These are phyloP conservation scores for Dendrothele bispora DNA, from an alignment of 768 basidiomycete genomes.

Conservation along the genomic window DNA sequence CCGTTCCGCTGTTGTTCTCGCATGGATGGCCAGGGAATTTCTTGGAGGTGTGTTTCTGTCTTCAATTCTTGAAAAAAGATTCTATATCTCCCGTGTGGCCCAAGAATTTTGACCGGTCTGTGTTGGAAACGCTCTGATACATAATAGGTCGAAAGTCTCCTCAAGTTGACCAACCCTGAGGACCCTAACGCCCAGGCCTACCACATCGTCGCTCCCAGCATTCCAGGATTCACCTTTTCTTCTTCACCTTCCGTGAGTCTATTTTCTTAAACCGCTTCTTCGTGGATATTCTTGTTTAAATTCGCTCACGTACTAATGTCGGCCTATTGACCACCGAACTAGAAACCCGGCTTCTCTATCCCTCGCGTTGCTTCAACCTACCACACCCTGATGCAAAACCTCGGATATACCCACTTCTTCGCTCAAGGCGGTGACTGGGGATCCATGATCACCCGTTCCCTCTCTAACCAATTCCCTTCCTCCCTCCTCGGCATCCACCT, in stretches of 20 bases:
- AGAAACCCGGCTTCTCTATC: slow-evolving; percentile 26
- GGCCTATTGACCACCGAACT: not conserved
- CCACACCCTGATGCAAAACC: slow-evolving; percentile 30
- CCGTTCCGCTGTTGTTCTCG: slow-evolving; percentile 53
- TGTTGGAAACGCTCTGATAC: not conserved
- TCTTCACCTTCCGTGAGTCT: slow-evolving; percentile 26
- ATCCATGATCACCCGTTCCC: slow-evolving; percentile 25
- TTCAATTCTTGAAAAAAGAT: too few species aligned
- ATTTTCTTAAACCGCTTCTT: not conserved
- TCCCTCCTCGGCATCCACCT: slow-evolving; percentile 27
- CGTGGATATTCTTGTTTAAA: too few species aligned
- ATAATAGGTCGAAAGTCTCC: slow-evolving; percentile 26
- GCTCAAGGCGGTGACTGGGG: slow-evolving; percentile 37
- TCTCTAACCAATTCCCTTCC: slow-evolving; percentile 25
- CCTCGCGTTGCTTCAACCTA: slow-evolving; percentile 26
- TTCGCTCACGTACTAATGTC: too few species aligned
- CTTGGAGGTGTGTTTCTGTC: slow-evolving; percentile 30
- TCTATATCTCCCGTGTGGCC: not conserved
- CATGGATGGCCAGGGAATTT: slow-evolving; percentile 53
- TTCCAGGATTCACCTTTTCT: slow-evolving; percentile 34
- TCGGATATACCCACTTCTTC: slow-evolving; percentile 29
- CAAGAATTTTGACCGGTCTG: too few species aligned
- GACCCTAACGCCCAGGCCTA: slow-evolving; percentile 30
- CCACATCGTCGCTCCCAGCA: slow-evolving; percentile 31
- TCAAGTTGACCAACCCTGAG: slow-evolving; percentile 26